Percentiles rank a stretch among this genome's conserved stretches.
Conservation (phyloP, 2,329 filamentous ascomycete species). For the Thyridium curvatum region DNA sequence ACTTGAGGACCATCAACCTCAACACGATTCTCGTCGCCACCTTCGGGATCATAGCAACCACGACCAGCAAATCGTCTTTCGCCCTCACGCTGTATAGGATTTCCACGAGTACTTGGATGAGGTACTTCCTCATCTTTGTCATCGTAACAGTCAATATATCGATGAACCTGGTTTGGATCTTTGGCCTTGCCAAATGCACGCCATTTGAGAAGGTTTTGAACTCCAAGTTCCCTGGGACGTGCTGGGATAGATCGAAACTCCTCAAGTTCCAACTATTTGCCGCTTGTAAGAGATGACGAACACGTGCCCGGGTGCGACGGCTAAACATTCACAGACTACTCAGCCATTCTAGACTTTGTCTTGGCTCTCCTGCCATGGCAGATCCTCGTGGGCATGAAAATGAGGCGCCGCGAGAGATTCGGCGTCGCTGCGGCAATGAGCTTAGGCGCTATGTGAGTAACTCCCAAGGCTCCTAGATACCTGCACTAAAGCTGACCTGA, state of each 20-base stretch:
- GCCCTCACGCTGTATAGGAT: conserved; percentile 27
- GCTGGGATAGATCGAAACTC: conserved; percentile 14
- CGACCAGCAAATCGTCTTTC: conserved; percentile 30
- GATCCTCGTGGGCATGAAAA: conserved; percentile 23
- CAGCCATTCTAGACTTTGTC: conserved; percentile 24
- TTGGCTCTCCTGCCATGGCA: conserved; percentile 25
- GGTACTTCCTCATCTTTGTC: conserved; percentile 20
- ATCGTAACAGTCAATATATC: conserved; percentile 13
- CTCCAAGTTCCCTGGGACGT: conserved; percentile 2
- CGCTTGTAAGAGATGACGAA: no score
- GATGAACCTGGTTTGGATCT: conserved; percentile 15
- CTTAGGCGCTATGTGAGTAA: conserved; percentile 22
- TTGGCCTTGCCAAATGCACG: conserved; percentile 7
- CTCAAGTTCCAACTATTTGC: no score
- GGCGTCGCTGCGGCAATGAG: conserved; percentile 28
- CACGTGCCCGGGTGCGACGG: neutral
- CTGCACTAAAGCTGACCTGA: neutral
- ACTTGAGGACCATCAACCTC: conserved; percentile 10
- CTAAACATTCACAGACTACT: conserved; percentile 20
- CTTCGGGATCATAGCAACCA: conserved; percentile 21
- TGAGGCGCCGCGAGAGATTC: conserved; percentile 23
- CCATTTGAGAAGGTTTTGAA: conserved; percentile 7
- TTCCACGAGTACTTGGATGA: conserved; percentile 14
- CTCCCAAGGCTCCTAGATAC: no score
- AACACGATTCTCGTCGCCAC: conserved; percentile 14